These are phyloP conservation scores for Penicillium sp. DNA, from an alignment of 2,329 filamentous ascomycete species.

Conservation along the genomic window DNA sequence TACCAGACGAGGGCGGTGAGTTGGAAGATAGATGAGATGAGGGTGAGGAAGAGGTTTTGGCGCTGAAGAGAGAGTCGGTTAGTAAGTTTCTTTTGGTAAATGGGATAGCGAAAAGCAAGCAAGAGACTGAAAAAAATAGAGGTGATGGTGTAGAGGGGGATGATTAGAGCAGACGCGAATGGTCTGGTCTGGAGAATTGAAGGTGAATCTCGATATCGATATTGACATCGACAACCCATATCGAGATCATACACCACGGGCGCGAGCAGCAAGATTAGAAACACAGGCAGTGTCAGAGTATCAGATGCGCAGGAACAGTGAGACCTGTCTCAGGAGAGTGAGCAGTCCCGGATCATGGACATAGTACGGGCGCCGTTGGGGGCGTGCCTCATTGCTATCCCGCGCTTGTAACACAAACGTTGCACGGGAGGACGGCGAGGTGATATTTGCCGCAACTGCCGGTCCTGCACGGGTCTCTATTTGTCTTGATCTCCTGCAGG, in stretches of 20 bases:
- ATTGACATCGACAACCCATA: no score
- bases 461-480: neutral
- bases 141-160: neutral
- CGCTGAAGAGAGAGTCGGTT: slow-evolving; percentile 60
- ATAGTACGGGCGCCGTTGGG: neutral
- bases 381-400: neutral
- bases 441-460: slow-evolving; percentile 16
- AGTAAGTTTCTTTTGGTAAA: slow-evolving; percentile 11
- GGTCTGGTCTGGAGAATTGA: neutral
- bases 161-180: neutral
- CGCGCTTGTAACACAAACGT: slow-evolving; percentile 5
- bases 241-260: neutral
- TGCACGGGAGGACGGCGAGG: slow-evolving; percentile 12
- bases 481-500: neutral
- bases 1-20: slow-evolving; percentile 87
- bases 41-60: slow-evolving; percentile 79
- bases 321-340: neutral
- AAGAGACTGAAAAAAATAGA: slow-evolving; percentile 14
- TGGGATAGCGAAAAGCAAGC: neutral
- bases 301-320: slow-evolving; percentile 3
- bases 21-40: slow-evolving; percentile 82
- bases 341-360: neutral
- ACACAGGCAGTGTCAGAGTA: neutral
- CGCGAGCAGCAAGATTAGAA: neutral
- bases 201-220: neutral